Percentiles rank a stretch among this genome's conserved stretches.
Conservation (phyloP, 257 asterid species). For the Cynanchum wilfordii region DNA sequence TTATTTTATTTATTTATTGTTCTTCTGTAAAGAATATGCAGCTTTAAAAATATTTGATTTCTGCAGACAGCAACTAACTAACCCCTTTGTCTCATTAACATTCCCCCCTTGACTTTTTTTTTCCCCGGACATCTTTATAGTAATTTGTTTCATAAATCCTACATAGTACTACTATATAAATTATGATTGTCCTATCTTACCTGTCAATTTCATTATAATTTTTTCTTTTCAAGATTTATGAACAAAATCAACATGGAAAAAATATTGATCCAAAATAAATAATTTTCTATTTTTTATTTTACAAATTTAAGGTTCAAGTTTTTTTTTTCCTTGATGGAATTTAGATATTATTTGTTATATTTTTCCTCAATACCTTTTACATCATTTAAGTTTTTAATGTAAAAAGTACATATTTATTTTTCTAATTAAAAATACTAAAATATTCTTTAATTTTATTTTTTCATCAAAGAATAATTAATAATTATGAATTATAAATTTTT, state of each 20-base stretch:
- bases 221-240: neutral
- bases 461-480: too few species aligned
- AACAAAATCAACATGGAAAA: neutral
- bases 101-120: neutral
- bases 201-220: neutral
- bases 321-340: too few species aligned
- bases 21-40: constrained; percentile 2
- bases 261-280: neutral
- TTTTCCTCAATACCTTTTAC: too few species aligned
- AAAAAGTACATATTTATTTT: too few species aligned
- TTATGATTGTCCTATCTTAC: neutral
- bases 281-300: neutral
- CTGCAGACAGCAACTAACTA: constrained; percentile 9
- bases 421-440: too few species aligned
- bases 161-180: too few species aligned
- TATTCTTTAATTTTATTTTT: too few species aligned
- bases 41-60: neutral
- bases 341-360: too few species aligned
- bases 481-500: too few species aligned
- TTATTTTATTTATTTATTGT: neutral
- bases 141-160: constrained; percentile 2
- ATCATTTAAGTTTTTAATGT: too few species aligned
- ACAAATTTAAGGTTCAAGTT: too few species aligned
- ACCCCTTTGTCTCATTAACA: constrained; percentile 5
- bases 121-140: neutral